Evolutionary conservation across 805 yeast genomes (phyloP).

Genomic region (Saccharomycodes ludwigii): DNA sequence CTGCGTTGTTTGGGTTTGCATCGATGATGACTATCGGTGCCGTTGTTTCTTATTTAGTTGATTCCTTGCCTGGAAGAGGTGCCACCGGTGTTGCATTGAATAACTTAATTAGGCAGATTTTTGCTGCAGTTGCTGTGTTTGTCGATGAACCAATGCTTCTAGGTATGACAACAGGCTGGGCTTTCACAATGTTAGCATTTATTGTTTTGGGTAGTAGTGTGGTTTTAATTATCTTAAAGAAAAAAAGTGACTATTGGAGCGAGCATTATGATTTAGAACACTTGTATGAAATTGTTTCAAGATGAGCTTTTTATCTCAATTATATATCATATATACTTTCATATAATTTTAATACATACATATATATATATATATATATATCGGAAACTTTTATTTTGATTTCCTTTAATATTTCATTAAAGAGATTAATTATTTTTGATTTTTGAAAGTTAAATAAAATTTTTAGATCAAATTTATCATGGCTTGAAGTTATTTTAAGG

Average conservation of each 20-base stretch:
- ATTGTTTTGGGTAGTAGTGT: conserved; percentile 33
- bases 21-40: conserved; percentile 78
- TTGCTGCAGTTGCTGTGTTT: conserved; percentile 71
- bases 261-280: conserved; percentile 46
- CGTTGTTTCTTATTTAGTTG: conserved; percentile 70
- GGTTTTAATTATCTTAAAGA: conserved; percentile 35
- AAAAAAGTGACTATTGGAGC: conserved; percentile 48
- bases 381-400: too few relatives aligned
- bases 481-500: too few relatives aligned
- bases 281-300: conserved; percentile 39
- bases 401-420: too few relatives aligned
- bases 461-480: too few relatives aligned
- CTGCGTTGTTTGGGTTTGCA: conserved; percentile 71
- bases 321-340: too few relatives aligned
- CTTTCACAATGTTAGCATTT: conserved; percentile 56
- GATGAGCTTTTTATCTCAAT: too few relatives aligned
- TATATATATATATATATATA: too few relatives aligned
- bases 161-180: conserved; percentile 61
- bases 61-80: conserved; percentile 75
- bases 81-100: conserved; percentile 83
- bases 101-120: conserved; percentile 56
- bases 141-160: conserved; percentile 55
- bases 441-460: too few relatives aligned
- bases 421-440: too few relatives aligned
- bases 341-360: too few relatives aligned